phyloP scores from a whole-genome alignment of 2,329 filamentous ascomycete species.

The Fusarium sp. region DNA sequence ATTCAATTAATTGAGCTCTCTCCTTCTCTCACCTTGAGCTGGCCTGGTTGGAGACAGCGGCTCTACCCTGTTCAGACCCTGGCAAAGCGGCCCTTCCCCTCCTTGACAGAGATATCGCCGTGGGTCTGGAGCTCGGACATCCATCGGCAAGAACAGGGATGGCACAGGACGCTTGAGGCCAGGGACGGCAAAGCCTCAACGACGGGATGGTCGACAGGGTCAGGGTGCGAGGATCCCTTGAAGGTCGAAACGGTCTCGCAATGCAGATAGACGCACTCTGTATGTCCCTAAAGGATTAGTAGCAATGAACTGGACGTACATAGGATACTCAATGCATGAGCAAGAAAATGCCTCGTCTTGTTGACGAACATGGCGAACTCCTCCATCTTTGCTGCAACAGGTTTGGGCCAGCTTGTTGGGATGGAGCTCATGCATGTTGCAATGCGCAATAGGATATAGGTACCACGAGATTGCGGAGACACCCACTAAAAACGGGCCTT shows the following conservation, averaged over 20 bases:
- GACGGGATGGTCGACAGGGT: constrained; percentile 7
- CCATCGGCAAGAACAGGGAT: constrained; percentile 35
- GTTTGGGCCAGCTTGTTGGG: constrained; percentile 1
- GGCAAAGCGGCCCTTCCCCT: constrained; percentile 23
- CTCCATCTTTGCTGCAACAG: constrained; percentile 4
- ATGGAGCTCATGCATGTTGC: constrained; percentile 1
- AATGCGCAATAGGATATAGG: constrained; percentile 3
- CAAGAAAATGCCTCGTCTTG: constrained; percentile 9
- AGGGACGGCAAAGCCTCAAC: constrained; percentile 14
- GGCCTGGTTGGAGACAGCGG: neutral
- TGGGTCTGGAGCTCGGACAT: constrained; percentile 34
- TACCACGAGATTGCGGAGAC: neutral
- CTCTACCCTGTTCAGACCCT: constrained; percentile 15
- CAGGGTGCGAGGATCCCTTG: constrained; percentile 8
- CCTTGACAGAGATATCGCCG: constrained; percentile 28
- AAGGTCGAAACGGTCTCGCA: constrained; percentile 9
- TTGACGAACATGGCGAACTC: constrained; percentile 1
- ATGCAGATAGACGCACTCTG: constrained; percentile 9
- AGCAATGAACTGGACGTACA: neutral
- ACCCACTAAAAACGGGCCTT: neutral
- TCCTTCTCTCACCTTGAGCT: neutral
- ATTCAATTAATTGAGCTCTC: neutral
- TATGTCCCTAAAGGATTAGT: constrained; percentile 15
- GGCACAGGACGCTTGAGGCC: constrained; percentile 15
- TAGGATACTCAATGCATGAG: neutral